Evolutionary conservation across 768 basidiomycete genomes (phyloP).

Genomic region (Tephrocybe rancida): DNA sequence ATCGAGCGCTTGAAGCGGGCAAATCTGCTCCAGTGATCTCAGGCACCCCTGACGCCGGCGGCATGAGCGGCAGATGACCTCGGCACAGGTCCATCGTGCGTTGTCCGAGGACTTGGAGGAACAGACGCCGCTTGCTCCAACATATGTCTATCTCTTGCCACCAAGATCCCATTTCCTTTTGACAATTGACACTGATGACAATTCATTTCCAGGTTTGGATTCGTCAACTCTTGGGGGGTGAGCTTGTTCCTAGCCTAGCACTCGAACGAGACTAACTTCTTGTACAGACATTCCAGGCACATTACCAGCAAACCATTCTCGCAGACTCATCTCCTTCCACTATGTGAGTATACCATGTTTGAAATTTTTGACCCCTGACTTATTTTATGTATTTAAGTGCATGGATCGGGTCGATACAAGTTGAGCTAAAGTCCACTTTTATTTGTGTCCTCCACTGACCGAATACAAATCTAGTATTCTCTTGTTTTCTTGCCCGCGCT

Average conservation of each 20-base stretch:
- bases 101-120: background rate
- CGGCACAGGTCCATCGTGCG: background rate
- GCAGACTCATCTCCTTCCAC: constrained; percentile 52
- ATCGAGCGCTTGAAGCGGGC: no score
- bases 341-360: constrained; percentile 47
- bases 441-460: background rate
- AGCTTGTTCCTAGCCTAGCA: constrained; percentile 23
- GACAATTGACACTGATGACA: constrained; percentile 2
- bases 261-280: no score
- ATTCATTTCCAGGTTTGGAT: constrained; percentile 51
- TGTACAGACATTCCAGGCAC: constrained; percentile 68
- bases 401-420: constrained; percentile 83
- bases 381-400: constrained; percentile 42
- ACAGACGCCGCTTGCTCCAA: background rate
- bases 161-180: background rate
- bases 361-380: background rate
- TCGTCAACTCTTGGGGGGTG: constrained; percentile 77
- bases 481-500: constrained; percentile 65
- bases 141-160: background rate
- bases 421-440: constrained; percentile 17
- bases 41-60: constrained; percentile 5
- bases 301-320: constrained; percentile 62
- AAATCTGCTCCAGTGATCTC: background rate
- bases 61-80: background rate
- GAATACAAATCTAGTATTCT: constrained; percentile 48